Conservation (phyloP, 805 yeast species). For the Saturnispora halmiae region DNA sequence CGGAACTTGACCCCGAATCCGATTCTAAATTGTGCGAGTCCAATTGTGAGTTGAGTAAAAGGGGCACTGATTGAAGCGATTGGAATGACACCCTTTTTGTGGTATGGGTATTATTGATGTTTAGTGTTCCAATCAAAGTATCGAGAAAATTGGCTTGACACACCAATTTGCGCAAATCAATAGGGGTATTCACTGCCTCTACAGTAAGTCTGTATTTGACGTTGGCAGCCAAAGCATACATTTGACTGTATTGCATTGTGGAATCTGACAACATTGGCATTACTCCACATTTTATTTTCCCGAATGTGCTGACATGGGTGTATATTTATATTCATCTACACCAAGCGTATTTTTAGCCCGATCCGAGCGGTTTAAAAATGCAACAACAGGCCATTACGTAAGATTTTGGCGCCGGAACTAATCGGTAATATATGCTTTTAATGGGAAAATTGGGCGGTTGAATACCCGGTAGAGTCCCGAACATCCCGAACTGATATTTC, state of each 20-base stretch:
- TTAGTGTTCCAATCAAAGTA: constrained; percentile 46
- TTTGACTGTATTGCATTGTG: constrained; percentile 30
- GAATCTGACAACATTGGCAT: too few relatives aligned
- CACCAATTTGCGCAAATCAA: constrained; percentile 49
- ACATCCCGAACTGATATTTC: too few relatives aligned
- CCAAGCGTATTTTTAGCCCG: background rate
- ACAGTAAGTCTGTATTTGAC: constrained; percentile 55
- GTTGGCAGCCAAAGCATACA: constrained; percentile 53
- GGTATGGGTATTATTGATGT: too few relatives aligned
- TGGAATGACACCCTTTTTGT: constrained; percentile 11
- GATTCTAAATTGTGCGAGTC: too few relatives aligned
- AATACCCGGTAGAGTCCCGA: too few relatives aligned
- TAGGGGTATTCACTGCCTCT: constrained; percentile 51
- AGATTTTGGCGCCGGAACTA: background rate
- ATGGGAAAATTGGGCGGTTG: too few relatives aligned
- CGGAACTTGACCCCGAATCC: too few relatives aligned
- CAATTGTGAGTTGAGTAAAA: too few relatives aligned
- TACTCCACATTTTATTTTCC: too few relatives aligned
- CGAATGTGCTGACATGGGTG: constrained; percentile 7
- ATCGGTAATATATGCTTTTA: background rate
- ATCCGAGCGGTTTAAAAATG: constrained; percentile 1
- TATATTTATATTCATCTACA: background rate
- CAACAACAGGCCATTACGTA: background rate
- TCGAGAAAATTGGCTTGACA: constrained; percentile 68
- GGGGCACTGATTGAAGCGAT: constrained; percentile 1